phyloP scores from a whole-genome alignment of 2,329 filamentous ascomycete species.

The Epichloe gansuensis region DNA sequence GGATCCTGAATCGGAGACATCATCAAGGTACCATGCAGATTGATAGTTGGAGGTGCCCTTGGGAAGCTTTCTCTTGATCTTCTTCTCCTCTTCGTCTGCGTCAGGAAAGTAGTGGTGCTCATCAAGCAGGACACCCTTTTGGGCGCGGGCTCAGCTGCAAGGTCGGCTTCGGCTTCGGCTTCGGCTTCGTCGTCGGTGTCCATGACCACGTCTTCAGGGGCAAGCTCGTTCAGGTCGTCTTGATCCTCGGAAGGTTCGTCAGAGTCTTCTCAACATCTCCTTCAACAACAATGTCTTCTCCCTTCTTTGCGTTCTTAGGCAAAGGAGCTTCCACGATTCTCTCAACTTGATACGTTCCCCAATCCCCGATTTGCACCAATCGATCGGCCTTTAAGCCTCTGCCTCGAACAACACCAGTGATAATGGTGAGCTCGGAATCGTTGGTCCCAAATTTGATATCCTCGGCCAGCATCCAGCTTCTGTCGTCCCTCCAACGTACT shows the following conservation, averaged over 20 bases:
- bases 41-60: conserved; percentile 92
- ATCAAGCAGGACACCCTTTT: conserved; percentile 87
- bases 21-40: conserved; percentile 79
- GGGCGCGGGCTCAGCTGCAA: conserved; percentile 26
- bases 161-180: conserved; percentile 23
- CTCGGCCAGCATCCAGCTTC: conserved; percentile 91
- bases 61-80: conserved; percentile 62
- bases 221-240: conserved; percentile 72
- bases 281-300: conserved; percentile 56
- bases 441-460: conserved; percentile 59
- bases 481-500: conserved; percentile 86
- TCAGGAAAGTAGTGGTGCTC: conserved; percentile 98
- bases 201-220: conserved; percentile 78
- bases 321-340: conserved; percentile 73
- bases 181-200: conserved; percentile 39
- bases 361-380: conserved; percentile 81
- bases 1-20: conserved; percentile 73
- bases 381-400: conserved; percentile 81
- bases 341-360: conserved; percentile 86
- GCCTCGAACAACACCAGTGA: conserved; percentile 80
- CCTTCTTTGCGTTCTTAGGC: conserved; percentile 46
- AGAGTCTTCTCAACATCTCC: conserved; percentile 43
- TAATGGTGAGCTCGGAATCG: conserved; percentile 49
- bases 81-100: conserved; percentile 45
- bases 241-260: conserved; percentile 62